phyloP scores from a whole-genome alignment of 176 grass and related monocot species.

The Ananas comosus region DNA sequence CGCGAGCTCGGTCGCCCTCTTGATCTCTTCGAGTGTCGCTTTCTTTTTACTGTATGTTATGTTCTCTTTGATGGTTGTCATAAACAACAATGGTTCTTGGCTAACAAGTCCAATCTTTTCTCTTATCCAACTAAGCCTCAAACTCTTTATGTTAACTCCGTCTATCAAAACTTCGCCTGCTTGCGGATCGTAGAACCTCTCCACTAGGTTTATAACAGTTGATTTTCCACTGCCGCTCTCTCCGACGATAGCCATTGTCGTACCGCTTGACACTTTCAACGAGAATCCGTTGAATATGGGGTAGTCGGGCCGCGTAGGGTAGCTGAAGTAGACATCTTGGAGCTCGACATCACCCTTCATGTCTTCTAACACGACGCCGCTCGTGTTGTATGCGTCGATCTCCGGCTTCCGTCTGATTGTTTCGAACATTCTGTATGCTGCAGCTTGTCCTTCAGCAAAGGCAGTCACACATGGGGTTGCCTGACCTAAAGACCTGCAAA shows the following conservation, averaged over 20 bases:
- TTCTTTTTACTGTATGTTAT: conserved; percentile 79
- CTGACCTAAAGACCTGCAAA: conserved; percentile 60
- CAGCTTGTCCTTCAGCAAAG: conserved; percentile 74
- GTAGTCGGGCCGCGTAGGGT: conserved; percentile 67
- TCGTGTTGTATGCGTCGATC: conserved; percentile 58
- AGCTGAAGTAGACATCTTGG: conserved; percentile 72
- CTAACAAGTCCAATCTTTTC: conserved; percentile 78
- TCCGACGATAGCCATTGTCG: conserved; percentile 78
- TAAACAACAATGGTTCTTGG: conserved; percentile 84
- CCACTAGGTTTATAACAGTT: conserved; percentile 65
- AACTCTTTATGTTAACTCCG: conserved; percentile 60
- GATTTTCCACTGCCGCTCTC: conserved; percentile 94
- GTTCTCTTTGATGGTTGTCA: conserved; percentile 75
- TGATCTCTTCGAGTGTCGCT: conserved; percentile 71
- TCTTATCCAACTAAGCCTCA: conserved; percentile 64
- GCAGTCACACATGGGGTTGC: conserved; percentile 63
- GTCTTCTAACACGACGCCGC: conserved; percentile 39
- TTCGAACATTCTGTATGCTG: conserved; percentile 67
- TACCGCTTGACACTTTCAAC: conserved; percentile 49
- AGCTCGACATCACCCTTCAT: conserved; percentile 67
- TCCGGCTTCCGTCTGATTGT: conserved; percentile 71
- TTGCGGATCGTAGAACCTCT: conserved; percentile 84
- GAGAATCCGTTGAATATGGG: conserved; percentile 81
- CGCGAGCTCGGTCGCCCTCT: conserved; percentile 55
- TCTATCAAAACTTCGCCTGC: conserved; percentile 80